phyloP scores from a whole-genome alignment of 495 filamentous ascomycete species.

The Echria macrotheca region DNA sequence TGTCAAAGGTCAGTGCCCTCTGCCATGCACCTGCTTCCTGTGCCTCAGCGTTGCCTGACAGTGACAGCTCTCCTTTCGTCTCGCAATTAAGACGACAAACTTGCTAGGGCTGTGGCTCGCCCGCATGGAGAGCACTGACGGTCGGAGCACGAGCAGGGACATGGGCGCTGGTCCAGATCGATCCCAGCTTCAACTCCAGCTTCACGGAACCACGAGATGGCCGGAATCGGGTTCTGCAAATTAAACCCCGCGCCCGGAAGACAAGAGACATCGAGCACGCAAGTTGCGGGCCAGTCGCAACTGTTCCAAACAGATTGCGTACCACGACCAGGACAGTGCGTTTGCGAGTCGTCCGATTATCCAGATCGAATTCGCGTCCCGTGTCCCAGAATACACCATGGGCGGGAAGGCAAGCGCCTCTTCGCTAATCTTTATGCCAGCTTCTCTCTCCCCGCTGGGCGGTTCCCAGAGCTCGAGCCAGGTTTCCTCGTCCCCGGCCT shows the following conservation, averaged over 20 bases:
- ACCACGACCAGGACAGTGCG: constrained; percentile 10
- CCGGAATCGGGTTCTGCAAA: constrained; percentile 13
- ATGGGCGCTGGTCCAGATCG: constrained; percentile 1
- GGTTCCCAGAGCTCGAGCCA: constrained; percentile 14
- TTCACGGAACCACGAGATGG: constrained; percentile 15
- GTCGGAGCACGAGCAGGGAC: constrained; percentile 4
- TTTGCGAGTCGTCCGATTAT: constrained; percentile 17
- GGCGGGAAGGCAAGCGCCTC: constrained; percentile 16
- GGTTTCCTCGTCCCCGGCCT: constrained; percentile 13
- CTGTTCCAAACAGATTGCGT: constrained; percentile 16
- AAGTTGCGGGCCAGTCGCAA: constrained; percentile 5
- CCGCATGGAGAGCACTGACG: constrained; percentile 26
- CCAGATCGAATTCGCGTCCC: constrained; percentile 23
- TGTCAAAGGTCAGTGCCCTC: constrained; percentile 20
- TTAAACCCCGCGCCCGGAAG: neutral
- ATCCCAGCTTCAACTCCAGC: constrained; percentile 10
- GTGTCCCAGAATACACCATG: constrained; percentile 18
- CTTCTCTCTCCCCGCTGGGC: constrained; percentile 12
- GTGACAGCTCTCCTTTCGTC: too few relatives aligned
- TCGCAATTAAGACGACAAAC: too few relatives aligned
- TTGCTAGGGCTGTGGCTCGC: neutral
- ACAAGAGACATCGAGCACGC: neutral
- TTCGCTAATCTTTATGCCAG: constrained; percentile 30
- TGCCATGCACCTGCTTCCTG: too few relatives aligned
- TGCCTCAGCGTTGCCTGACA: too few relatives aligned